Percentiles rank a stretch among this genome's conserved stretches.
Evolutionary conservation across 331 rosid species (phyloP).

Genomic region (Erythrophleum ivorense): DNA sequence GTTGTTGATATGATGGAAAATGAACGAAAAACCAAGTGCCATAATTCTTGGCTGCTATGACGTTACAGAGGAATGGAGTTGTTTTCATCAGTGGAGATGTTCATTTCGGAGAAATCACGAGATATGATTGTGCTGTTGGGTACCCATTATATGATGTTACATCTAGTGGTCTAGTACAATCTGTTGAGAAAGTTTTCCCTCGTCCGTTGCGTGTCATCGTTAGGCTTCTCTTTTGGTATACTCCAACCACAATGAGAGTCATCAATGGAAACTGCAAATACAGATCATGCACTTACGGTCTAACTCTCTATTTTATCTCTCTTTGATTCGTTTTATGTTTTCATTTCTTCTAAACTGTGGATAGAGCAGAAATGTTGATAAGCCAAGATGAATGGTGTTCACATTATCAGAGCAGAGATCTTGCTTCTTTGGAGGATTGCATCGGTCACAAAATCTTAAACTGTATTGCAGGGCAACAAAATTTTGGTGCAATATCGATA

Average conservation of each 20-base stretch:
- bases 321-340: too few relatives aligned
- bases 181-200: constrained; percentile 65
- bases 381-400: too few relatives aligned
- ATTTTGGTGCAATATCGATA: constrained; percentile 72
- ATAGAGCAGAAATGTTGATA: too few relatives aligned
- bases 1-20: too few relatives aligned
- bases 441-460: too few relatives aligned
- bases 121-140: constrained; percentile 69
- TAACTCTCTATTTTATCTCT: constrained; percentile 27
- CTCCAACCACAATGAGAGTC: constrained; percentile 74
- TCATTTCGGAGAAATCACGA: constrained; percentile 75
- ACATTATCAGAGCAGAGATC: too few relatives aligned
- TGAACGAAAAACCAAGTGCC: too few relatives aligned
- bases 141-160: constrained; percentile 77
- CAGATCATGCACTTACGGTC: constrained; percentile 68
- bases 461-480: constrained; percentile 62
- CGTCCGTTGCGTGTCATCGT: constrained; percentile 49
- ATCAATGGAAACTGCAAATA: constrained; percentile 60
- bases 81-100: too few relatives aligned
- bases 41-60: too few relatives aligned
- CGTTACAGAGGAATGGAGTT: constrained; percentile 75
- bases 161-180: constrained; percentile 75
- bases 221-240: constrained; percentile 60
- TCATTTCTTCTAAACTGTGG: too few relatives aligned
- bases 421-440: too few relatives aligned